Percentiles rank a stretch among this genome's conserved stretches.
Conservation (phyloP, 2,329 filamentous ascomycete genomes). For the Nemania abortiva region DNA sequence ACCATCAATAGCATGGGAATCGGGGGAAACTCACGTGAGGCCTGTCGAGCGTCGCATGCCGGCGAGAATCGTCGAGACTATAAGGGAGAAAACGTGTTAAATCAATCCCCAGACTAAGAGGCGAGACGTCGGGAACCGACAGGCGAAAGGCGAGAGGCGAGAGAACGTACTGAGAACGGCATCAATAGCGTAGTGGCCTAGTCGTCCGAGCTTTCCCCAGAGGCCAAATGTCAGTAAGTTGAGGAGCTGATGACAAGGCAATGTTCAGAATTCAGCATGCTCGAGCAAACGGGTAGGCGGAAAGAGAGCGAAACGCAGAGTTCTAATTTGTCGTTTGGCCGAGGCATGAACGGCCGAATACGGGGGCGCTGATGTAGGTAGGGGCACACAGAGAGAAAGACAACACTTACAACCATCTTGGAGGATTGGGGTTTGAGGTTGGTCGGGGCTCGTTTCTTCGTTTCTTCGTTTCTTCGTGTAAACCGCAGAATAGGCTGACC, state of each 20-base stretch:
- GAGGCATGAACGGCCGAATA: not conserved
- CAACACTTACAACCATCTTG: conserved; percentile 45
- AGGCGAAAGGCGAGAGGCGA: conserved; percentile 6
- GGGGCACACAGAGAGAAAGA: not conserved
- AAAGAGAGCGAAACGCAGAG: not conserved
- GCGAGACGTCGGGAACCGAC: not conserved
- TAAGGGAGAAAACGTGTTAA: conserved; percentile 43
- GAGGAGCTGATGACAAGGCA: conserved; percentile 63
- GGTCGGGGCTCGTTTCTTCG: conserved; percentile 13
- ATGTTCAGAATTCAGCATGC: conserved; percentile 57
- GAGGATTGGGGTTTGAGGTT: conserved; percentile 4
- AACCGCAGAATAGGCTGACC: conserved; percentile 4
- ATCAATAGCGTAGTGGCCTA: conserved; percentile 96
- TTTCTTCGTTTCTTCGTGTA: not conserved
- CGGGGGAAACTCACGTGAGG: conserved; percentile 81
- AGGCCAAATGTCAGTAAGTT: conserved; percentile 77
- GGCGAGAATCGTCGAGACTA: conserved; percentile 95
- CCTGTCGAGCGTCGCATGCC: conserved; percentile 98
- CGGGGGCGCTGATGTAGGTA: too few species aligned
- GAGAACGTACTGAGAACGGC: conserved; percentile 82
- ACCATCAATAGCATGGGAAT: conserved; percentile 30
- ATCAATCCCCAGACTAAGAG: not conserved
- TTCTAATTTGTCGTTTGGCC: not conserved
- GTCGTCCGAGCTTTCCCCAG: conserved; percentile 85
- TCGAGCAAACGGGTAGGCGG: conserved; percentile 15